Evolutionary conservation across 805 yeast species (phyloP).

Genomic region (Torulaspora quercuum): DNA sequence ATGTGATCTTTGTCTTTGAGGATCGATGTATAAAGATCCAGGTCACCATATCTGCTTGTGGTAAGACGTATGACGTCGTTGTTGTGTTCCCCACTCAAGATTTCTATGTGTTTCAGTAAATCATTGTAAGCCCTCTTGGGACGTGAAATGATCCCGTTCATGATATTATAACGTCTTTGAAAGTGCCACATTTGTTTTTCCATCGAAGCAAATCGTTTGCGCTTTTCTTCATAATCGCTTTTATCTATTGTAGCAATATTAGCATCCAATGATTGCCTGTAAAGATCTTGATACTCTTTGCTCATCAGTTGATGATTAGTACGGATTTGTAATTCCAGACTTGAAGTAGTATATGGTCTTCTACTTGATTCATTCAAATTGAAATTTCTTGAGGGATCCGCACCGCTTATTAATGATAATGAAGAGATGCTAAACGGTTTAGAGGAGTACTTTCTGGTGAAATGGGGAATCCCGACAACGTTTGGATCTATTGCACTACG

Average conservation of each 20-base stretch:
- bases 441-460: slow-evolving; percentile 11
- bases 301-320: slow-evolving; percentile 21
- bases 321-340: slow-evolving; percentile 21
- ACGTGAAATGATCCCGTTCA: slow-evolving; percentile 20
- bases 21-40: slow-evolving; percentile 28
- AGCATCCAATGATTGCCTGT: slow-evolving; percentile 5
- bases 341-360: slow-evolving; percentile 19
- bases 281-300: slow-evolving; percentile 16
- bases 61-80: slow-evolving; percentile 30
- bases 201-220: slow-evolving; percentile 15
- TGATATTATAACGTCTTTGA: slow-evolving; percentile 23
- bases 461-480: slow-evolving; percentile 19
- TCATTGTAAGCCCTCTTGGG: slow-evolving; percentile 24
- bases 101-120: slow-evolving; percentile 25
- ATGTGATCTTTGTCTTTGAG: slow-evolving; percentile 29
- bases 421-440: slow-evolving; percentile 5
- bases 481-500: slow-evolving; percentile 9
- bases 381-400: neutral
- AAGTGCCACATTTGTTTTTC: slow-evolving; percentile 28
- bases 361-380: neutral
- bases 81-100: slow-evolving; percentile 27
- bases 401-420: neutral
- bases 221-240: slow-evolving; percentile 10
- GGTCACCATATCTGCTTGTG: slow-evolving; percentile 36
- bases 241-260: slow-evolving; percentile 3